Percentiles rank a stretch among this genome's conserved stretches.
Evolutionary conservation across 805 yeast species (phyloP).

Genomic region (Starmerella floris): DNA sequence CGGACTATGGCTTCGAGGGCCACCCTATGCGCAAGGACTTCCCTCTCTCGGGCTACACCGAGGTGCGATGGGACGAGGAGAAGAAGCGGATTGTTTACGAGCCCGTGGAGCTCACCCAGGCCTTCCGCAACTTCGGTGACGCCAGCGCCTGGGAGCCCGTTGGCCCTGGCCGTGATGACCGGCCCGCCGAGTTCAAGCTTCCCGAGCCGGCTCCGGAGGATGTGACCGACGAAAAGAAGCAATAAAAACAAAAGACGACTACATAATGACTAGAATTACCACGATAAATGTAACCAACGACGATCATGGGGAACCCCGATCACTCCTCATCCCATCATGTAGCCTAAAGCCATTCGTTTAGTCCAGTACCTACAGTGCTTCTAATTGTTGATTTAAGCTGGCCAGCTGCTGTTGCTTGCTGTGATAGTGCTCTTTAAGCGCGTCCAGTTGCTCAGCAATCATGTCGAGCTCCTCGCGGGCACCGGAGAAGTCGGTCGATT

Average conservation of each 20-base stretch:
- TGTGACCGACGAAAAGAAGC: slow-evolving; percentile 31
- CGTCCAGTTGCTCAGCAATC: slow-evolving; percentile 68
- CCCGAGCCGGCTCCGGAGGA: slow-evolving; percentile 73
- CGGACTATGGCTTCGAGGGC: slow-evolving; percentile 87
- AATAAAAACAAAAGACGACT: not conserved
- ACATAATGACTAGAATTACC: not conserved
- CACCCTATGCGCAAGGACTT: slow-evolving; percentile 84
- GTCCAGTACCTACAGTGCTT: slow-evolving; percentile 8
- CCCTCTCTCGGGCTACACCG: slow-evolving; percentile 87
- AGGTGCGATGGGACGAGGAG: slow-evolving; percentile 80
- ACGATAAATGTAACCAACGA: too few species aligned
- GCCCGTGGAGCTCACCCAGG: slow-evolving; percentile 83
- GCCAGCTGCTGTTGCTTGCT: slow-evolving; percentile 49
- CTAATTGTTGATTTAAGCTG: slow-evolving; percentile 29
- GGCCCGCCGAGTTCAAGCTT: slow-evolving; percentile 69
- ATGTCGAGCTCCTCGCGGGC: slow-evolving; percentile 41
- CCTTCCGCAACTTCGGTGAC: slow-evolving; percentile 85
- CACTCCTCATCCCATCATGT: not conserved
- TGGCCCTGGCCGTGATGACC: slow-evolving; percentile 70
- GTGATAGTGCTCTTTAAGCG: slow-evolving; percentile 54
- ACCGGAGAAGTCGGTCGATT: slow-evolving; percentile 6
- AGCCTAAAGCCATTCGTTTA: too few species aligned
- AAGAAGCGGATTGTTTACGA: slow-evolving; percentile 81
- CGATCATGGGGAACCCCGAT: not conserved
- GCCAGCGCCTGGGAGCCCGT: slow-evolving; percentile 86